Conservation (phyloP, 1,139 yeast genomes). For the Insectozyma bohioensis region DNA sequence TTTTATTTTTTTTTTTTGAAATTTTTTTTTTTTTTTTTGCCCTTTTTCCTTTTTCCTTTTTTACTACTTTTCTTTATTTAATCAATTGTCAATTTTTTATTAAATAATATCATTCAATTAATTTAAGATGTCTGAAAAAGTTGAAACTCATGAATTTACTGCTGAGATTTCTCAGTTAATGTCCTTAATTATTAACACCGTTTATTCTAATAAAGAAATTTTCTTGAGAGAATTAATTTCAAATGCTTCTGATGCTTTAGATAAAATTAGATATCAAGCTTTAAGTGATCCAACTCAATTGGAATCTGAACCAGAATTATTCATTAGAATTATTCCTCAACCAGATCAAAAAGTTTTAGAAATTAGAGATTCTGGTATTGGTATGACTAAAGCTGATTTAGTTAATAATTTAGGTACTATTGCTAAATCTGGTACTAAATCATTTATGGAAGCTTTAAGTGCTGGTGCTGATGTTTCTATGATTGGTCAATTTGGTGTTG, state of each 20-base stretch:
- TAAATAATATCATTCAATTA: neutral
- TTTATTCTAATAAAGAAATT: slow-evolving; percentile 98
- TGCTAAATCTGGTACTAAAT: slow-evolving; percentile 99
- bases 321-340: slow-evolving; percentile 95
- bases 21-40: neutral
- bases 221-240: slow-evolving; percentile 99
- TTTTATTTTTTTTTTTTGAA: slow-evolving; percentile 1
- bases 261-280: slow-evolving; percentile 97
- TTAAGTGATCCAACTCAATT: slow-evolving; percentile 88
- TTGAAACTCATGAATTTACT: slow-evolving; percentile 93
- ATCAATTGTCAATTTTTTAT: neutral
- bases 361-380: slow-evolving; percentile 99
- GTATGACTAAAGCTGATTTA: slow-evolving; percentile 99
- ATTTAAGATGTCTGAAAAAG: slow-evolving; percentile 54
- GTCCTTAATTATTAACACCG: slow-evolving; percentile 99
- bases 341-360: slow-evolving; percentile 94
- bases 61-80: slow-evolving; percentile 1
- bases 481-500: slow-evolving; percentile 99
- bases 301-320: slow-evolving; percentile 94
- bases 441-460: slow-evolving; percentile 98
- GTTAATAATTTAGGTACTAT: slow-evolving; percentile 99
- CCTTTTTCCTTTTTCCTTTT: slow-evolving; percentile 1
- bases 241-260: slow-evolving; percentile 83
- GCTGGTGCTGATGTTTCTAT: slow-evolving; percentile 99
- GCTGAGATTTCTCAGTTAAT: slow-evolving; percentile 99